phyloP scores from a whole-genome alignment of 2,329 filamentous ascomycete species.

The Paracamarosporium sp. region DNA sequence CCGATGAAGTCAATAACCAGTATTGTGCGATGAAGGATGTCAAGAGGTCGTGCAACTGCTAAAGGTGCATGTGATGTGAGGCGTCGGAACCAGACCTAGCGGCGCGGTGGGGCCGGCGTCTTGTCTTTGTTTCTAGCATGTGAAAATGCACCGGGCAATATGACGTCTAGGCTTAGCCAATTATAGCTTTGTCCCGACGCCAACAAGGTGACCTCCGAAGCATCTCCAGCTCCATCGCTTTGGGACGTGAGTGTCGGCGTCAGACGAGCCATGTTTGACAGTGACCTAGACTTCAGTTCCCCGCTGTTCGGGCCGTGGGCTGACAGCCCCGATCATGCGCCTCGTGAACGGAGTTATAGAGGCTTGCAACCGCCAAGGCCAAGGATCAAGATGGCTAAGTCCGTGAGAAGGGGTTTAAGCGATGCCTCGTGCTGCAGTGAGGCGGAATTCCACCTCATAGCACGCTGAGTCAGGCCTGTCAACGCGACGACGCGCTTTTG shows the following conservation, averaged over 20 bases:
- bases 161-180: conserved; percentile 9
- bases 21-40: not conserved
- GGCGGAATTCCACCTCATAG: conserved; percentile 7
- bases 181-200: not conserved
- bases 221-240: not conserved
- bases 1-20: not conserved
- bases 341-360: not conserved
- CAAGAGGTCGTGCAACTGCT: not conserved
- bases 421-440: not conserved
- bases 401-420: not conserved
- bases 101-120: conserved; percentile 10
- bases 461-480: not conserved
- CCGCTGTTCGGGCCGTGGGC: conserved; percentile 1
- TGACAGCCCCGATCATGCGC: not conserved
- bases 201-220: not conserved
- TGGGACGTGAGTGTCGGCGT: not conserved
- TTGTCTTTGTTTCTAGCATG: conserved; percentile 10
- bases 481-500: not conserved
- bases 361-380: not conserved
- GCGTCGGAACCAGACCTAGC: not conserved
- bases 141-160: conserved; percentile 13
- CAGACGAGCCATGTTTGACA: not conserved
- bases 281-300: not conserved
- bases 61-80: conserved; percentile 7
- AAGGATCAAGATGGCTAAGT: not conserved